These are phyloP conservation scores for Penicillium sp. DNA, from an alignment of 2,329 filamentous ascomycete species.

Conservation along the genomic window DNA sequence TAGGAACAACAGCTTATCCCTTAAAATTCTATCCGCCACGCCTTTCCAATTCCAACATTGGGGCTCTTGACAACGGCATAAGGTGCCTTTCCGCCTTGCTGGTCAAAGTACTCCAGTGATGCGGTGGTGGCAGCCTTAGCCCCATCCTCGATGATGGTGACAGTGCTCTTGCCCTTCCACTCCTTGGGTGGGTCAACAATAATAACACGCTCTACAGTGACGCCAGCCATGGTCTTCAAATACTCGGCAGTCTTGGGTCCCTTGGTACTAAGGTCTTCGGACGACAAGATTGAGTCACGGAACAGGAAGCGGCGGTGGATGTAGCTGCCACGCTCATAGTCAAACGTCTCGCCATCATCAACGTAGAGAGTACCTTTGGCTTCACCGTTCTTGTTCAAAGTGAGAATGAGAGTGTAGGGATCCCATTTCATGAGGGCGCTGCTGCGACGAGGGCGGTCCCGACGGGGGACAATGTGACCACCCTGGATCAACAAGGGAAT, in stretches of 20 bases:
- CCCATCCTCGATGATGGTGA: slow-evolving; percentile 51
- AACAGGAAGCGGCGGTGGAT: slow-evolving; percentile 82
- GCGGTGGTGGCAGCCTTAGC: slow-evolving; percentile 47
- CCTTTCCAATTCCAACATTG: slow-evolving; percentile 59
- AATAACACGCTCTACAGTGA: slow-evolving; percentile 80
- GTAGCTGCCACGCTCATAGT: slow-evolving; percentile 80
- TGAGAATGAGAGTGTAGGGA: slow-evolving; percentile 87
- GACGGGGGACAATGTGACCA: slow-evolving; percentile 86
- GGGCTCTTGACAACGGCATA: slow-evolving; percentile 67
- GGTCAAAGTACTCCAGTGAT: slow-evolving; percentile 58
- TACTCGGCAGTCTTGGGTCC: slow-evolving; percentile 69
- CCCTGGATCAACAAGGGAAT: slow-evolving; percentile 91
- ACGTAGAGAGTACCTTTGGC: slow-evolving; percentile 83
- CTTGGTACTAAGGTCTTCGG: slow-evolving; percentile 64
- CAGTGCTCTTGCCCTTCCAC: slow-evolving; percentile 67
- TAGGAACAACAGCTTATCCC: neutral
- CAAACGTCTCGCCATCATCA: slow-evolving; percentile 92
- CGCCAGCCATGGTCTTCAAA: slow-evolving; percentile 74
- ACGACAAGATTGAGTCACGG: slow-evolving; percentile 60
- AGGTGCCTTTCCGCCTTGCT: slow-evolving; percentile 55
- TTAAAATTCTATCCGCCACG: slow-evolving; percentile 64
- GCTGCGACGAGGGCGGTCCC: slow-evolving; percentile 83
- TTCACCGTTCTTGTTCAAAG: slow-evolving; percentile 65
- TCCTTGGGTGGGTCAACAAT: slow-evolving; percentile 73
- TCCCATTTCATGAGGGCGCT: slow-evolving; percentile 89